Evolutionary conservation across 2,329 filamentous ascomycete genomes (phyloP), one percentile per base, ranked within the genome.

Genomic region (Fusarium anthophilum): DNA sequence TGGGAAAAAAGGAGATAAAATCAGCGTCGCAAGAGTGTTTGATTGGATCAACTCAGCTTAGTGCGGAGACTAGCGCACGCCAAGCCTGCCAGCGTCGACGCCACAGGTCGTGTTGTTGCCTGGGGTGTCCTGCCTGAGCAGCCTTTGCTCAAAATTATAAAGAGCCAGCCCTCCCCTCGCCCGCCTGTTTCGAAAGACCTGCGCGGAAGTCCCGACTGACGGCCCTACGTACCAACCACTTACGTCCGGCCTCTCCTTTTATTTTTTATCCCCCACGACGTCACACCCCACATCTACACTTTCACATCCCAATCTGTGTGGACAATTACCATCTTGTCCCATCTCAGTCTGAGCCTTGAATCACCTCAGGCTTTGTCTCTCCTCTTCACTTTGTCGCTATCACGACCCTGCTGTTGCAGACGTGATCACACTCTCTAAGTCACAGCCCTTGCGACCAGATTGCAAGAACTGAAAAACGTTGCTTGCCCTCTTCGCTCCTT

Each of bases 201-300:
- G 86, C 84, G 86, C 83, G 86, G 87, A 88, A 88, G 83, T 85
- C 83, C 85, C 86, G 86, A 88, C 86, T 85, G 82, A 85, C 84
- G 84, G 86, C 86, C 86, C 80, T 86, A 84, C 85, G 85, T 86
- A 86, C 81, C 82, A 82, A 80, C 83, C 82, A 81, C 81, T 81
- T 81, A 81, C 84, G 84, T 87, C 82, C 79, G 85, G 85, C 83
- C 84, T 81, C 76, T 78, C 75, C 78, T 80, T 81, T 81, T 81
- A 80, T 79, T 77, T 80, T 77, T 58, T n/a, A 70, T 70, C 70
- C 57, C 69, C 76, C 66, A 77, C 76, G 76, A 81, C 79, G 79
- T 80, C 80, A 79, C 79, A 77, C 76, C 80, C 79, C 80, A 78
- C 80, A 73, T 70, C 76, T 77, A 47, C 50, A 66, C 64, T 26